phyloP scores from a whole-genome alignment of 306 rosid genomes.

The Sicyos baderoa region DNA sequence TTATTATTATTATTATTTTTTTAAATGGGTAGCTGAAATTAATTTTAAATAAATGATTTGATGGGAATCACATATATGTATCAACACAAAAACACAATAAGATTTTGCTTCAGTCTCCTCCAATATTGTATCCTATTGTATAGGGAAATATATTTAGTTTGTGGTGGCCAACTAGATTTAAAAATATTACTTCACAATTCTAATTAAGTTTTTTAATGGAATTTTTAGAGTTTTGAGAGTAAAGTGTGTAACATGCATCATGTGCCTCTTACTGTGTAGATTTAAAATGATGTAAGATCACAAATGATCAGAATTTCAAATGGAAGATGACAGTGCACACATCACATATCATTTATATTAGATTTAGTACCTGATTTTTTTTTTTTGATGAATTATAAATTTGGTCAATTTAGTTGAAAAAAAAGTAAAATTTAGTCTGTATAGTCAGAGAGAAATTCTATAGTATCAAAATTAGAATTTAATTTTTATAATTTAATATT shows the following conservation, averaged over 20 bases:
- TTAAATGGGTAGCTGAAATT: neutral
- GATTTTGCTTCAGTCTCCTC: neutral
- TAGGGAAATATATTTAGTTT: neutral
- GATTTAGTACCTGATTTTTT: too few species aligned
- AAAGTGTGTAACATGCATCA: neutral
- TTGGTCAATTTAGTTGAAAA: too few species aligned
- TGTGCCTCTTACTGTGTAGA: neutral
- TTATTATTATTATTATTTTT: too few species aligned
- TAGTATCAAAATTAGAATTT: too few species aligned
- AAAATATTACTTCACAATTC: neutral
- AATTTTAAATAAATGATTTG: neutral
- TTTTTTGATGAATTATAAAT: too few species aligned
- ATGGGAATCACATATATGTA: neutral
- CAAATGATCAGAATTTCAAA: neutral
- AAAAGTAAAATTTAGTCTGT: too few species aligned
- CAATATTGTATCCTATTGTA: neutral
- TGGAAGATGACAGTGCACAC: neutral
- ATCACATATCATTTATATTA: too few species aligned
- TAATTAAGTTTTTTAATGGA: neutral
- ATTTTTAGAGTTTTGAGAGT: neutral
- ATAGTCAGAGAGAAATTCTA: too few species aligned
- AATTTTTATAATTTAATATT: too few species aligned
- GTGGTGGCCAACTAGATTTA: constrained; percentile 6
- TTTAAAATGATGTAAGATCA: neutral
- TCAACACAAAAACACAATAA: neutral